Base-by-base conservation (phyloP, 208 protist genomes). In the Leishmania turanica region DNA sequence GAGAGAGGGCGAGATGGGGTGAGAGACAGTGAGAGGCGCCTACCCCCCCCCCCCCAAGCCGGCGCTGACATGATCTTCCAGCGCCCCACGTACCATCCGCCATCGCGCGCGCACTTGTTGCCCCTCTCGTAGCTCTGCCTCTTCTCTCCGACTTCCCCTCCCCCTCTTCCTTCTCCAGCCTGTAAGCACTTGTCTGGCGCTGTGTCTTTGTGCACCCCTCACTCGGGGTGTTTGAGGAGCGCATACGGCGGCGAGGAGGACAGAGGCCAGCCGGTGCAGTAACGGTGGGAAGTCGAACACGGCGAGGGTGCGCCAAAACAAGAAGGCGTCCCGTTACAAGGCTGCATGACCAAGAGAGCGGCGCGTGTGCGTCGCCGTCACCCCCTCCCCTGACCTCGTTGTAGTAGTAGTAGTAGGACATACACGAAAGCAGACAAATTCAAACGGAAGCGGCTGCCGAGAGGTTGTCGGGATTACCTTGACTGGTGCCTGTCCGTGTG, bases 371-470 rank as follows among this genome's bases (percentile, higher is more conserved):
- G 58, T 31, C 58, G 11, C 27, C 58, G 58, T 34, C 9, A 64
- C 27, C 58, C 58, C 9, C 58, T 24, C 0, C 58, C 6, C 21
- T 8, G 21, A 58, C n/a, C 34, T 69, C 34, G 31, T 69, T 11
- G 31, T 71, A 71, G 66, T 71, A 71, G 66, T 71, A 71, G 66
- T 71, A 71, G 66, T 71, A 71, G 40, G 66, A 71, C 66, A 49
- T 49, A 47, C 66, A 71, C 40, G 40, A 37, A 71, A 71, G 19
- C 66, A 71, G 11, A 49, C 47, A 6, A 53, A 11, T 34, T 37
- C 19, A 58, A 37, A 54, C 4, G 24, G 15, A 37, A 37, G 47
- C 6, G 27, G 24, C 21, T 64, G 24, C 58, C 58, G 24, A 45
- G 47, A 51, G n/a, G 70, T 37, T 31, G 13, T 7, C 13, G 47